These are phyloP conservation scores for Funneliformis geosporum DNA, from an alignment of 192 early-diverging fungal species.

Conservation along the genomic window DNA sequence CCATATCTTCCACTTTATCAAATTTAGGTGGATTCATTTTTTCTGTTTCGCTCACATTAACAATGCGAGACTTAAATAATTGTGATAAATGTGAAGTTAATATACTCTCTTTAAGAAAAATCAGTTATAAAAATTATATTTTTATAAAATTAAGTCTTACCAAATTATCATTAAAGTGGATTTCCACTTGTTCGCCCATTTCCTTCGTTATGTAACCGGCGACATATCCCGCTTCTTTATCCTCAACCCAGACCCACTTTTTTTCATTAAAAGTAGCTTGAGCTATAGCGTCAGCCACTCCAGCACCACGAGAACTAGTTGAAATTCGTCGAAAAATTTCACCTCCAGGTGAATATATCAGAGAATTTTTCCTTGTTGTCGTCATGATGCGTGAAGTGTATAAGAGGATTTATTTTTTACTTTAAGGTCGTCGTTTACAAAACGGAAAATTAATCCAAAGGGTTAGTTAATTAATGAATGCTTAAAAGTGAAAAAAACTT, in stretches of 20 bases:
- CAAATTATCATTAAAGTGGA: conserved; percentile 77
- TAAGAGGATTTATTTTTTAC: not conserved
- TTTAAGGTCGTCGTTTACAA: not conserved
- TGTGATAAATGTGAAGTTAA: not conserved
- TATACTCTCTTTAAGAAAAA: not conserved
- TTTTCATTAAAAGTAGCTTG: conserved; percentile 89
- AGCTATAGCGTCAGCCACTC: conserved; percentile 60
- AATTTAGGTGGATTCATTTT: conserved; percentile 99
- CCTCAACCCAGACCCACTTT: conserved; percentile 96
- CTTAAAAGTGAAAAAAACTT: too few species aligned
- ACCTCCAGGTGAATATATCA: not conserved
- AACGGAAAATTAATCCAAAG: not conserved
- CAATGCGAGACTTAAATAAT: conserved; percentile 28
- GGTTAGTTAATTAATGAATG: not conserved
- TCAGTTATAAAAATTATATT: not conserved
- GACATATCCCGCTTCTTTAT: conserved; percentile 89
- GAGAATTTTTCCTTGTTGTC: not conserved
- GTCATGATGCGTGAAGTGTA: not conserved
- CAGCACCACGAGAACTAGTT: conserved; percentile 35
- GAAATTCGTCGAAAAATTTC: conserved; percentile 19
- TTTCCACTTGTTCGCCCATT: conserved; percentile 64
- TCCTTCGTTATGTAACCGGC: conserved; percentile 81
- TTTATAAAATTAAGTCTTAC: conserved; percentile 58
- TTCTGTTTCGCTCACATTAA: conserved; percentile 80
- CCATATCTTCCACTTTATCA: conserved; percentile 98